A percentile compares a stretch with the other conserved stretches of the same genome.
Evolutionary conservation across 202 grass and related monocot species (phyloP).

Genomic region (Musa balbisiana): DNA sequence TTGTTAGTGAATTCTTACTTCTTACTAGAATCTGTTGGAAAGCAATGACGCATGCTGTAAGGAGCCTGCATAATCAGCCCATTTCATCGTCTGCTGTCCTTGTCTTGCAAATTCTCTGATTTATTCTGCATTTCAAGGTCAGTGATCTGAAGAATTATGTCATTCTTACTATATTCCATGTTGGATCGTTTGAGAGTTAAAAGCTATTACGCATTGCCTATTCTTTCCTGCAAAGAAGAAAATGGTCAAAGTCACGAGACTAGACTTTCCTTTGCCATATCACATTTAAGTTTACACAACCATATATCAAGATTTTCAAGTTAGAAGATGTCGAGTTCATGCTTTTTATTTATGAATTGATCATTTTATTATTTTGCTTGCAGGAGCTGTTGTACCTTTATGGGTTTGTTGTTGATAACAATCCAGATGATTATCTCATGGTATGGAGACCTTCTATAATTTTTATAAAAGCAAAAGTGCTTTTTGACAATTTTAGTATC

Average conservation of each 20-base stretch:
- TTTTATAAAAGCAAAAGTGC: constrained; percentile 25
- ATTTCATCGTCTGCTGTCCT: neutral
- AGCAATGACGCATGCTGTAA: neutral
- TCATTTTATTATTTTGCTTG: constrained; percentile 24
- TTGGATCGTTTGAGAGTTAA: neutral
- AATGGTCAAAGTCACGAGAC: neutral
- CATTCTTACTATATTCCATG: neutral
- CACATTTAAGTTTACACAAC: neutral
- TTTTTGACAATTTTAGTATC: neutral
- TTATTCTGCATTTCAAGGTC: neutral
- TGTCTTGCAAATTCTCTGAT: neutral
- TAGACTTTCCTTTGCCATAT: neutral
- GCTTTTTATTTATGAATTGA: constrained; percentile 19
- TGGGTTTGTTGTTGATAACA: constrained; percentile 87
- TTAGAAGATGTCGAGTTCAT: neutral
- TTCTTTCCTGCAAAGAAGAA: neutral
- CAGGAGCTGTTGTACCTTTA: constrained; percentile 93
- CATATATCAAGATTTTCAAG: neutral
- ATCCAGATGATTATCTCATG: constrained; percentile 90
- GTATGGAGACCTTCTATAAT: constrained; percentile 32
- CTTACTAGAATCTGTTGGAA: neutral
- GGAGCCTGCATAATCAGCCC: neutral
- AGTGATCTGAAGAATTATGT: neutral
- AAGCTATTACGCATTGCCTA: neutral
- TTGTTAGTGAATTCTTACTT: neutral